Percentiles rank a stretch among this genome's conserved stretches.
phyloP scores from a whole-genome alignment of 2,329 filamentous ascomycete species.

The Diaporthe ampelina region DNA sequence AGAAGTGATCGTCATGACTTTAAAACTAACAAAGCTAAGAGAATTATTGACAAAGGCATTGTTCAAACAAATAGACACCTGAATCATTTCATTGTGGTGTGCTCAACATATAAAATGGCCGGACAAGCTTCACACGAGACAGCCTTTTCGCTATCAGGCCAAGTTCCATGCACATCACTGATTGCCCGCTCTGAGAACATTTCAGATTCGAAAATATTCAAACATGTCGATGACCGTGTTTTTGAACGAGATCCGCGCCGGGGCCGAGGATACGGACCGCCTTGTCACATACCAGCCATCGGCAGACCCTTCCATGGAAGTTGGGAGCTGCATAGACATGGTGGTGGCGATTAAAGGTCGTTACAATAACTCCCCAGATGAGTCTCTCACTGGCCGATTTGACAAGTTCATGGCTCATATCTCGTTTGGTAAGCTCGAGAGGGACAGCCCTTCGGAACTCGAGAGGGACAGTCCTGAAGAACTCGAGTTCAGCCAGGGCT shows the following conservation, averaged over 20 bases:
- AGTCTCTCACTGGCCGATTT: not conserved
- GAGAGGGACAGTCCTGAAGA: not conserved
- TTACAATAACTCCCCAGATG: not conserved
- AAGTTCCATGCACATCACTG: not conserved
- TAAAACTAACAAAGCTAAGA: too few species aligned
- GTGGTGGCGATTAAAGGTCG: not conserved
- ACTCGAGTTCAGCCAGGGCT: not conserved
- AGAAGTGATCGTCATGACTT: too few species aligned
- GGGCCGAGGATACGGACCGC: not conserved
- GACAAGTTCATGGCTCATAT: slow-evolving; percentile 2
- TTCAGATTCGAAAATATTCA: not conserved
- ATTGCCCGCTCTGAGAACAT: not conserved
- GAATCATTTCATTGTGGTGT: too few species aligned
- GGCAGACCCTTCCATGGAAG: not conserved
- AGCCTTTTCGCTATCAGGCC: not conserved
- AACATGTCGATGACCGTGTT: slow-evolving; percentile 1
- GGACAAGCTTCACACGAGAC: not conserved
- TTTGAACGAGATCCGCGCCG: not conserved
- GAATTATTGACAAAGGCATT: too few species aligned
- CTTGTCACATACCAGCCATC: not conserved
- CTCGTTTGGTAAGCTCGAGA: not conserved
- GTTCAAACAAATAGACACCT: too few species aligned
- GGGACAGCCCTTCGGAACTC: too few species aligned
- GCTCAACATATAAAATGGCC: too few species aligned
- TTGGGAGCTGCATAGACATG: not conserved